phyloP scores from a whole-genome alignment of 2,329 filamentous ascomycete species.

The Fusarium nurragi region DNA sequence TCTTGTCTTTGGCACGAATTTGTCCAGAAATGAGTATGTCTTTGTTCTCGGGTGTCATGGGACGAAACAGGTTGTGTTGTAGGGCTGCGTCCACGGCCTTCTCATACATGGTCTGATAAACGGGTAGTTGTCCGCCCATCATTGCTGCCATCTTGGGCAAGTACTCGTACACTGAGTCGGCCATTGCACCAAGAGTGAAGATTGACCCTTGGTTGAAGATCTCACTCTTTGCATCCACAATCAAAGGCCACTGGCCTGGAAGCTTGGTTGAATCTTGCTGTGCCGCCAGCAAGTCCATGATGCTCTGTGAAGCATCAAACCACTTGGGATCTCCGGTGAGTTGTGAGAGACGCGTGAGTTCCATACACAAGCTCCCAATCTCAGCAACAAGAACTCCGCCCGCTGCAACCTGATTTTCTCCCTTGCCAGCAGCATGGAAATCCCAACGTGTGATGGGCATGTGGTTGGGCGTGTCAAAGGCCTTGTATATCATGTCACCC shows the following conservation, averaged over 20 bases:
- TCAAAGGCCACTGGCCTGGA: conserved; percentile 76
- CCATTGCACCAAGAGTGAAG: conserved; percentile 62
- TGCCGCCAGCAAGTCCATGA: conserved; percentile 72
- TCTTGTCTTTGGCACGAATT: conserved; percentile 40
- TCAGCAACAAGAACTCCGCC: conserved; percentile 56
- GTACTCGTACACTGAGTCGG: conserved; percentile 78
- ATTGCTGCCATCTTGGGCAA: conserved; percentile 86
- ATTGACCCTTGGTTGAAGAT: conserved; percentile 37
- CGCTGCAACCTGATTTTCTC: conserved; percentile 44
- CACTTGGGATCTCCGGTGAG: conserved; percentile 78
- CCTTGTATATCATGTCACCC: conserved; percentile 70
- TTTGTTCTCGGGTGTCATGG: conserved; percentile 64
- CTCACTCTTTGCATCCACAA: conserved; percentile 38
- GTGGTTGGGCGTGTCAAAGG: conserved; percentile 74
- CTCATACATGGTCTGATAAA: conserved; percentile 67
- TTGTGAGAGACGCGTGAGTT: conserved; percentile 78
- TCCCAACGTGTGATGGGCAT: conserved; percentile 66
- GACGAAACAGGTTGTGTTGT: conserved; percentile 68
- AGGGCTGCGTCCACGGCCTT: conserved; percentile 64
- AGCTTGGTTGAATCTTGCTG: conserved; percentile 72
- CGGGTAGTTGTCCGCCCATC: conserved; percentile 62
- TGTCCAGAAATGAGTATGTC: conserved; percentile 64
- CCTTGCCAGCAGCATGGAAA: conserved; percentile 52
- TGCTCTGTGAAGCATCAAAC: conserved; percentile 74
- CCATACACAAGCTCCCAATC: conserved; percentile 73